These are phyloP conservation scores for Paraleonurus japonicus DNA, from an alignment of 257 asterid genomes.

Conservation along the genomic window DNA sequence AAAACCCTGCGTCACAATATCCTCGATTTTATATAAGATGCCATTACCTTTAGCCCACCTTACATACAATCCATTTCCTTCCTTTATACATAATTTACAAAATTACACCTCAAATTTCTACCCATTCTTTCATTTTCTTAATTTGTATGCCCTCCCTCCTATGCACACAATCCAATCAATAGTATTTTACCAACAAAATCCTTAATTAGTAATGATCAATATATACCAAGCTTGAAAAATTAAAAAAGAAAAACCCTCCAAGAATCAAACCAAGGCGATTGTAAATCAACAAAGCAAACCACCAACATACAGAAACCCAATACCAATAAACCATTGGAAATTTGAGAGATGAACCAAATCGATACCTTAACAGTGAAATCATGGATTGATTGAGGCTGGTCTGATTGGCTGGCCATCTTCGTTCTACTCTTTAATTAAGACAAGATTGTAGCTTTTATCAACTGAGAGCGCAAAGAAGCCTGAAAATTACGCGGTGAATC, in stretches of 20 bases:
- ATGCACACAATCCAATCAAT: too few relatives aligned
- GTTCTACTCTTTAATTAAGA: constrained; percentile 20
- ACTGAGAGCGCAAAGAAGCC: not conserved
- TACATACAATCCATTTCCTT: too few relatives aligned
- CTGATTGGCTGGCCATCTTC: constrained; percentile 62
- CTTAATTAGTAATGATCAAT: not conserved
- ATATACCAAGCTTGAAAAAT: not conserved
- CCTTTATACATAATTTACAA: too few relatives aligned
- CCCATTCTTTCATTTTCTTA: too few relatives aligned
- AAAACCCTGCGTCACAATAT: too few relatives aligned
- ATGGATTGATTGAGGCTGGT: constrained; percentile 66
- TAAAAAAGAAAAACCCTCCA: not conserved
- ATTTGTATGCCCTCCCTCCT: too few relatives aligned
- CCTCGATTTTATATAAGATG: too few relatives aligned
- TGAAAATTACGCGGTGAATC: constrained; percentile 14
- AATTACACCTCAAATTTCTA: too few relatives aligned
- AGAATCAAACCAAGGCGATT: not conserved
- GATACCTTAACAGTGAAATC: constrained; percentile 86
- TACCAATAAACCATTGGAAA: not conserved
- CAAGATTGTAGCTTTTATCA: constrained; percentile 16
- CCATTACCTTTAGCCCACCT: too few relatives aligned
- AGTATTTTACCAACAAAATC: not conserved
- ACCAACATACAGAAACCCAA: not conserved
- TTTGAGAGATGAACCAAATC: not conserved
- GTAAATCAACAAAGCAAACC: not conserved